Evolutionary conservation across 2,329 filamentous ascomycete species (phyloP), one percentile per base, ranked within the genome.

Genomic region (Exserohilum rostratum): DNA sequence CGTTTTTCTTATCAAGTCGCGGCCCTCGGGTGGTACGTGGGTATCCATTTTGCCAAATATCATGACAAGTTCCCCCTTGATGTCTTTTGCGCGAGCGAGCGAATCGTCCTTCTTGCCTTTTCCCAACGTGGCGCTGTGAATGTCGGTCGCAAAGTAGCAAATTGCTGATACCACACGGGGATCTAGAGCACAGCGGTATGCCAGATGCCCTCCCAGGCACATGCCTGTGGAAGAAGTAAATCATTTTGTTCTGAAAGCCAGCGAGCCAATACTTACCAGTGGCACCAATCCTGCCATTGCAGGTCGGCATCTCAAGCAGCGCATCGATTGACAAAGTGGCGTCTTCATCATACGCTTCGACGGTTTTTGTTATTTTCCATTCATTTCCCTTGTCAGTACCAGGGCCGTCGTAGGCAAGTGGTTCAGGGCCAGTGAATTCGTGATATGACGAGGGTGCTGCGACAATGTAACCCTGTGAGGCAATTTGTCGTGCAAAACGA

Each of bases 31-130:
- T 1, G 91, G 91, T 12, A 97, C 92, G 74, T 97, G 93, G 53
- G 87, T 96, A 75, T 97, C 93, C 72, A 89, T 87, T 76, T 96
- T 89, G 48, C 93, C 93, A 72, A 96, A 96, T 70, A 97, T 96
- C 86, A 96, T 89, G 55, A 90, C 83, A 13, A 95, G 78, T 75
- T 97, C 93, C 13, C 86, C 90, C 70, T 86, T 86, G 74, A 96
- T 89, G 62, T 89, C 85, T 6, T 76, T 72, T 13, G 90, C 83
- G 42, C 87, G 74, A 13, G 79, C 75, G 40, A 90, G 71, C 60
- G 81, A 84, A 67, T 90, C 84, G 69, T 90, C 87, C 18, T 80
- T 80, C 72, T 85, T 85, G 62, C 85, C 78, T 55, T 85, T 83
- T 20, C 91, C 93, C 1, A 98, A 83, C 7, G 88, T 91, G 53